Percentiles rank a stretch among this genome's conserved stretches.
phyloP scores from a whole-genome alignment of 495 filamentous ascomycete species.

The Podospora sp. region DNA sequence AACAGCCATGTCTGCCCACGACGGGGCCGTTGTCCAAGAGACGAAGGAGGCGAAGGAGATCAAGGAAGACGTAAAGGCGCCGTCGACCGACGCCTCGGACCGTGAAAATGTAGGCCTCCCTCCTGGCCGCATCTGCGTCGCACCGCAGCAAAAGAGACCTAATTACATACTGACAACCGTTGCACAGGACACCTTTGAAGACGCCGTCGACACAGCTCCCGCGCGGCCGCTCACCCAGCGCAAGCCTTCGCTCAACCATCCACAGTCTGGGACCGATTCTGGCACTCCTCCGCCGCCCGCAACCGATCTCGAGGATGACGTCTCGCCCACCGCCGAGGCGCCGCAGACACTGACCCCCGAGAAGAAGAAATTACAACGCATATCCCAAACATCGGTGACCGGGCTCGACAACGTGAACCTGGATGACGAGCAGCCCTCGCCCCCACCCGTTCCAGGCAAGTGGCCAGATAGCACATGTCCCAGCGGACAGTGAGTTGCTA shows the following conservation, averaged over 20 bases:
- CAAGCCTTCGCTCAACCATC: slow-evolving; percentile 47
- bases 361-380: slow-evolving; percentile 56
- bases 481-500: slow-evolving; percentile 25
- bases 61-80: not conserved
- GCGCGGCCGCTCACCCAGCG: slow-evolving; percentile 52
- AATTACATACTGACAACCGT: slow-evolving; percentile 1
- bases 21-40: slow-evolving; percentile 12
- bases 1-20: slow-evolving; percentile 22
- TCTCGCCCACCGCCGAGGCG: slow-evolving; percentile 26
- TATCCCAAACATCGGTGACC: slow-evolving; percentile 58
- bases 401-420: slow-evolving; percentile 70
- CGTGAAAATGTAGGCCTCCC: slow-evolving; percentile 24
- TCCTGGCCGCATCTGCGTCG: not conserved
- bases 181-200: slow-evolving; percentile 73
- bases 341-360: slow-evolving; percentile 23
- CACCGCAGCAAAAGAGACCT: slow-evolving; percentile 1
- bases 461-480: slow-evolving; percentile 17
- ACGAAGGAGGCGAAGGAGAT: slow-evolving; percentile 16
- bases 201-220: slow-evolving; percentile 65
- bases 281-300: slow-evolving; percentile 24
- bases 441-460: slow-evolving; percentile 22
- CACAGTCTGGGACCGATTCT: slow-evolving; percentile 31
- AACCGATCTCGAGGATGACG: slow-evolving; percentile 35
- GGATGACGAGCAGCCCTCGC: slow-evolving; percentile 50
- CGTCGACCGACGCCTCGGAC: slow-evolving; percentile 19